Evolutionary conservation across 2,329 filamentous ascomycete genomes (phyloP), one percentile per base, ranked within the genome.

Genomic region (Cladorrhinum sp.): DNA sequence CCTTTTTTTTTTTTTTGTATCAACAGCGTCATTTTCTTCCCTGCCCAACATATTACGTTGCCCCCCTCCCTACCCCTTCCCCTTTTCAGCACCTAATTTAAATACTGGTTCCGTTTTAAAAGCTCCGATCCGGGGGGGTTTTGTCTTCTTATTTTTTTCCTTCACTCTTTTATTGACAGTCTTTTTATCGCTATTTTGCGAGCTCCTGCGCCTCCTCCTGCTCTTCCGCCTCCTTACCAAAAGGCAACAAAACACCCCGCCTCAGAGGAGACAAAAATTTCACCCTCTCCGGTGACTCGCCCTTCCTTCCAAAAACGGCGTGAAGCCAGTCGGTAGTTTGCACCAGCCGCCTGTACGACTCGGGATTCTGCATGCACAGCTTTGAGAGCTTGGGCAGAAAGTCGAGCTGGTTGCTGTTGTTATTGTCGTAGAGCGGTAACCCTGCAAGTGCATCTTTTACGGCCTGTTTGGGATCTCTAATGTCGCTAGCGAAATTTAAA

Each of bases 271-370:
- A 45, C n/a, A 4, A n/a, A n/a, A n/a, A n/a, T n/a, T n/a, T n/a
- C n/a, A n/a, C n/a, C n/a, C n/a, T n/a, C n/a, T n/a, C n/a, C n/a
- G n/a, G n/a, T n/a, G n/a, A n/a, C n/a, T n/a, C n/a, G n/a, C n/a
- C 16, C n/a, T 45, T 20, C n/a, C 3, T 55, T 18, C 70, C 69
- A 50, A 75, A 71, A 16, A 74, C 65, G n/a, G 61, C 18, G 57
- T 74, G 70, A 5, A 75, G 68, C 69, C 70, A 75, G 0, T 45
- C 50, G 18, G 71, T 72, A 0, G 67, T 61, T 1, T 57, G 16
- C 3, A 45, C 41, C 41, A 22, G 3, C 41, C 18, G 18, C 16
- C 18, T 45, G n/a, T 5, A 22, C 4, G 41, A 45, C 10, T 45
- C 41, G 2, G 41, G 16, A 18, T 20, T 22, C 3, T 45, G 8